Base-by-base conservation (phyloP, 805 yeast genomes). In the Candida coleopterorum region DNA sequence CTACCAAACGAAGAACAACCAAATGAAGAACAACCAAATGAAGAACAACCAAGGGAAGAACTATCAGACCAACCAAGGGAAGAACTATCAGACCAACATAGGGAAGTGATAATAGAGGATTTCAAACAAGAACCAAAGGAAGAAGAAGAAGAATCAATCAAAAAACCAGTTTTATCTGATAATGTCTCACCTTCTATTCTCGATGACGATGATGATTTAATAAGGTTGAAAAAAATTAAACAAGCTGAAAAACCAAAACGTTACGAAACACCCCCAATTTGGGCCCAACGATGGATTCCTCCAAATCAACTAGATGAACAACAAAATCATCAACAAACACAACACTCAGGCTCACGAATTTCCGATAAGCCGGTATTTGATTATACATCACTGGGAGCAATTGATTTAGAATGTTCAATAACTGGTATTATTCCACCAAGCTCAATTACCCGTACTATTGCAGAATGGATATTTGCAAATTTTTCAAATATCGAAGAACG, bases 391-490 rank as follows among this genome's bases (percentile, higher is more conserved):
- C 60, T 63, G 22, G 47, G 55, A 9, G 55, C 65, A 32, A 55
- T 55, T 9, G 71, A 64, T 46, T 49, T 67, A 28, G 70, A 67
- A 47, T 64, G 71, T 34, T 75, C 87, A 28, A 72, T 86, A 12
- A 79, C 87, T 0, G 89, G 88, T 4, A 71, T 83, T 1, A 79
- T 79, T 29, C 93, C 93, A 1, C 75, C 85, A 32, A 87, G 86
- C 50, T 90, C 86, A 49, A 67, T 85, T 40, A 83, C 89, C 5
- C 76, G 89, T 51, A 77, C 85, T 23, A 77, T 89, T 6, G 83
- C 93, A 16, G 86, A 82, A 48, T 89, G 97, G 97, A 71, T 89
- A 7, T 88, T 83, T 68, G 88, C 94, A 14, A 81, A 85, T 44
- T 68, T 87, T 32, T 70, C 71, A 30, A 85, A 85, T 23, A 72